phyloP scores from a whole-genome alignment of 805 yeast genomes.

The Saturnispora dispora region DNA sequence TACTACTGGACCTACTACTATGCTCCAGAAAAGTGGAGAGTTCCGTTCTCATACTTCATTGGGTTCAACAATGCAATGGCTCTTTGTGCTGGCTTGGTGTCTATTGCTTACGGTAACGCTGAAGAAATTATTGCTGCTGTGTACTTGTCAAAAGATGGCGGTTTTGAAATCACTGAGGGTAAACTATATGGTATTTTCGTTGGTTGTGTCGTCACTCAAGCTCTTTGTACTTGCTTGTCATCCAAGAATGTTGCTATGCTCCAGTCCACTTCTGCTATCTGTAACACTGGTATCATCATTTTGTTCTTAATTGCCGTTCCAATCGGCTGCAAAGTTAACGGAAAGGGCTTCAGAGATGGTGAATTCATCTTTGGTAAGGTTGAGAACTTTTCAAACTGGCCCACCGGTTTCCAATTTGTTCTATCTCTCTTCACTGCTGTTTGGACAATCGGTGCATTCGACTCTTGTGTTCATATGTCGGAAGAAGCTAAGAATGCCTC shows the following conservation, averaged over 20 bases:
- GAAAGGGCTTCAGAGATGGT: slow-evolving; percentile 36
- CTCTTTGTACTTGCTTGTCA: slow-evolving; percentile 43
- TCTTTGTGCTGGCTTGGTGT: slow-evolving; percentile 54
- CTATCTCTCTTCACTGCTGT: slow-evolving; percentile 51
- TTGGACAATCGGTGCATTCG: slow-evolving; percentile 71
- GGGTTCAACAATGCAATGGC: slow-evolving; percentile 60
- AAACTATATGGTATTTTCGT: slow-evolving; percentile 44
- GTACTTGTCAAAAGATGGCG: slow-evolving; percentile 29
- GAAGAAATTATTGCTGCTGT: slow-evolving; percentile 46
- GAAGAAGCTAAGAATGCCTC: slow-evolving; percentile 63
- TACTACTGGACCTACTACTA: slow-evolving; percentile 60
- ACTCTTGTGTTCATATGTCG: slow-evolving; percentile 63
- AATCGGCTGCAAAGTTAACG: slow-evolving; percentile 43
- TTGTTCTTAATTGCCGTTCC: slow-evolving; percentile 46
- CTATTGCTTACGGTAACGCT: slow-evolving; percentile 51
- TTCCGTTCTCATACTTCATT: slow-evolving; percentile 50
- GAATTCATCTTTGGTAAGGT: slow-evolving; percentile 46
- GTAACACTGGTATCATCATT: slow-evolving; percentile 41
- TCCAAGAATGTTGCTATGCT: slow-evolving; percentile 45
- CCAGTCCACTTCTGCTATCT: slow-evolving; percentile 39
- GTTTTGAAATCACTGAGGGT: slow-evolving; percentile 36
- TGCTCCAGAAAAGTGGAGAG: slow-evolving; percentile 46
- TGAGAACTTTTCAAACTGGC: slow-evolving; percentile 51
- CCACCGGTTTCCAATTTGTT: slow-evolving; percentile 48
- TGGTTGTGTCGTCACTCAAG: slow-evolving; percentile 40